phyloP scores from a whole-genome alignment of 2,329 filamentous ascomycete species.

The Fusarium citri region DNA sequence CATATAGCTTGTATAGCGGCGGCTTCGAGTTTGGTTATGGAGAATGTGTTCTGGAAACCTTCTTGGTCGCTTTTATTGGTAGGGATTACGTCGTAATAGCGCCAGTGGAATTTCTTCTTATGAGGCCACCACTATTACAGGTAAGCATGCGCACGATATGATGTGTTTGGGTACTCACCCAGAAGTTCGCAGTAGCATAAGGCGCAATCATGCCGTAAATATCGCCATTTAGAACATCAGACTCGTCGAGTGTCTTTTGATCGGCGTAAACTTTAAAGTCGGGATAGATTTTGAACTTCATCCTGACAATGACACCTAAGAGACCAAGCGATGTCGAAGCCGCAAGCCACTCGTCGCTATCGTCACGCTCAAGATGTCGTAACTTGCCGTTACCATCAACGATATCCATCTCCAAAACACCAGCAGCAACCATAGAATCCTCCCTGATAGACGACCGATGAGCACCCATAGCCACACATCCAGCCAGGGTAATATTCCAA shows the following conservation, averaged over 20 bases:
- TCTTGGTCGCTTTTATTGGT: conserved; percentile 4
- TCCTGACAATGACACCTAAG: not conserved
- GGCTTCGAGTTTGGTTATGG: not conserved
- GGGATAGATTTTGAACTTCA: conserved; percentile 16
- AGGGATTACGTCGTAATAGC: not conserved
- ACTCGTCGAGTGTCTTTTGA: not conserved
- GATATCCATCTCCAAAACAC: not conserved
- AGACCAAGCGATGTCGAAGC: not conserved
- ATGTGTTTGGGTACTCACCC: not conserved
- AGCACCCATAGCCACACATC: not conserved
- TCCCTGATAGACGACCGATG: not conserved
- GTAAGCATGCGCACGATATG: fast-evolving
- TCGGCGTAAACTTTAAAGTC: conserved; percentile 17
- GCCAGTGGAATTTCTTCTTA: conserved; percentile 20
- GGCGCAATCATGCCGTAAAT: conserved; percentile 5
- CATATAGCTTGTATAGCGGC: not conserved
- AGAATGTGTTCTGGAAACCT: conserved; percentile 12
- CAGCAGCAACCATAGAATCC: conserved; percentile 9
- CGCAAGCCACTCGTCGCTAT: conserved; percentile 8
- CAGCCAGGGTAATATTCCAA: conserved; percentile 10
- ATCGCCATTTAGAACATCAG: not conserved
- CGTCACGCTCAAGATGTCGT: not conserved
- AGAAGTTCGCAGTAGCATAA: not conserved
- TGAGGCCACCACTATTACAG: conserved; percentile 1
- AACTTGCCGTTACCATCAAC: not conserved